These are phyloP conservation scores for Zoysia japonica DNA, from an alignment of 176 grass and related monocot species.

Conservation along the genomic window DNA sequence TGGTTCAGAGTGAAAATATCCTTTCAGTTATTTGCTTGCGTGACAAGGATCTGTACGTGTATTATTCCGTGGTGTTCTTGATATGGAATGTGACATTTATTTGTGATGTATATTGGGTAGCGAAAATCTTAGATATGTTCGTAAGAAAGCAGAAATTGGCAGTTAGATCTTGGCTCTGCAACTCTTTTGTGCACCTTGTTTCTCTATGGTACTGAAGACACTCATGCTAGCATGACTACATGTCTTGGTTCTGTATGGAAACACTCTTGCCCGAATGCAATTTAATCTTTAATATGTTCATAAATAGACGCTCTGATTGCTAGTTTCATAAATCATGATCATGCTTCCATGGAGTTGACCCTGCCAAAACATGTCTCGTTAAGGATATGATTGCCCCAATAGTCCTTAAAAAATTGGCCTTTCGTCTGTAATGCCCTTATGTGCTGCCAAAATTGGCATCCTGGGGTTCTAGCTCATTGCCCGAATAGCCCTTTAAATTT, in stretches of 20 bases:
- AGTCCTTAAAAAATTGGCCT: no score
- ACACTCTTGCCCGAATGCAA: neutral
- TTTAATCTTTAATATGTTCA: neutral
- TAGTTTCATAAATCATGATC: no score
- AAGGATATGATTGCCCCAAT: no score
- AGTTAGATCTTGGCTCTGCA: neutral
- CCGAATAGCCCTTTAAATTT: neutral
- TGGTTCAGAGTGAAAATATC: neutral
- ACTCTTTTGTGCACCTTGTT: neutral
- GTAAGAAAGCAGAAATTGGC: neutral
- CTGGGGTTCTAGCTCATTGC: neutral
- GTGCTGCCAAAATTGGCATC: constrained; percentile 8
- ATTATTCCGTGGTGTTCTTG: neutral
- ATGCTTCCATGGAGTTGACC: no score
- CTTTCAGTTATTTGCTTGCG: neutral
- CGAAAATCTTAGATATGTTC: neutral
- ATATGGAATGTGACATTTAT: neutral
- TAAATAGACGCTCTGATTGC: no score
- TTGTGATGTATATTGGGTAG: neutral
- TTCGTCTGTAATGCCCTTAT: no score
- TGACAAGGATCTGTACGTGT: constrained; percentile 15
- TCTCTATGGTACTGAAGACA: neutral
- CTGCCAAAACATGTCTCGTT: no score
- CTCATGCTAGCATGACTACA: neutral
- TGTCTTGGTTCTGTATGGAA: neutral